phyloP scores from a whole-genome alignment of 1,284 basidiomycete species.

The Neolentinus lepideus region DNA sequence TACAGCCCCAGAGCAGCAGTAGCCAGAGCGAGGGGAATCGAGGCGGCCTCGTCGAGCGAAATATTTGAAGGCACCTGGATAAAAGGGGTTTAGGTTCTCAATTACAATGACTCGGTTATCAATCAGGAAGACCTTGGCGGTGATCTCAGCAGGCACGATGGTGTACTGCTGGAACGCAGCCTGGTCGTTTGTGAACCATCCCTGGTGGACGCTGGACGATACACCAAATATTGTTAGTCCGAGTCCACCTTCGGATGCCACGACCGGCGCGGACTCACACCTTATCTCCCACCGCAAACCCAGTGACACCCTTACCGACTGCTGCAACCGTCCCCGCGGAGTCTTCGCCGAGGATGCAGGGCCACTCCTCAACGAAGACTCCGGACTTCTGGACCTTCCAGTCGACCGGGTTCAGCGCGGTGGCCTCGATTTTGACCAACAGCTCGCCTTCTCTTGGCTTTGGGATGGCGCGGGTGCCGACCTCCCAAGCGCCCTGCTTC shows the following conservation, averaged over 20 bases:
- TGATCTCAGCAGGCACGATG: constrained; percentile 29
- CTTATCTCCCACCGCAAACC: constrained; percentile 47
- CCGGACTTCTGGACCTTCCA: constrained; percentile 27
- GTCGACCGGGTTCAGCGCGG: constrained; percentile 36
- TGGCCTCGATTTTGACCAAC: constrained; percentile 31
- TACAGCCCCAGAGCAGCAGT: constrained; percentile 24
- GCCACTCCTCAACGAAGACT: constrained; percentile 23
- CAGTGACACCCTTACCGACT: constrained; percentile 43
- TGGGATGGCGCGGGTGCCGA: constrained; percentile 15
- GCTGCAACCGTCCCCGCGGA: constrained; percentile 48
- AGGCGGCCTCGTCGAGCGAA: constrained; percentile 34
- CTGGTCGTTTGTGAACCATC: constrained; percentile 29
- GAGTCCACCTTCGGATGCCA: no score
- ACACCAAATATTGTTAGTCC: constrained; percentile 29
- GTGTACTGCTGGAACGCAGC: constrained; percentile 46
- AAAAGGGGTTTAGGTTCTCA: not conserved
- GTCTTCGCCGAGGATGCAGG: constrained; percentile 48
- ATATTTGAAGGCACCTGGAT: constrained; percentile 27
- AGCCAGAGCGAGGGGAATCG: constrained; percentile 18
- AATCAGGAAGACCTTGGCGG: constrained; percentile 23
- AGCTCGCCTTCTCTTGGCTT: constrained; percentile 31
- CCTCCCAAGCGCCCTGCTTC: constrained; percentile 12
- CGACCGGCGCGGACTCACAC: not conserved
- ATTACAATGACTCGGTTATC: not conserved
- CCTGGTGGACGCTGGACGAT: constrained; percentile 25